phyloP scores from a whole-genome alignment of 176 grass and related monocot species.

The Paspalum notatum region DNA sequence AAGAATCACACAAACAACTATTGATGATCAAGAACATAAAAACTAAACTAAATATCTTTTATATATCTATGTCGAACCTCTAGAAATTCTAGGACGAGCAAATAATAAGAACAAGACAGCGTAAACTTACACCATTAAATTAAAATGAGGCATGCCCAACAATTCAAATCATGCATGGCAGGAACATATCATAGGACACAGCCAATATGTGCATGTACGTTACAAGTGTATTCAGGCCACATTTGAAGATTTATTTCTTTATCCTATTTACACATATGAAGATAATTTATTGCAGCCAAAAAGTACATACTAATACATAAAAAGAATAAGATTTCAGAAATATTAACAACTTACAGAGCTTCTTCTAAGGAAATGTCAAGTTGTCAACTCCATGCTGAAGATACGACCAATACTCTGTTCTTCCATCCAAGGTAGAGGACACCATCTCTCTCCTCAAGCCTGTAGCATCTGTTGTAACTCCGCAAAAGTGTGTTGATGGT shows the following conservation, averaged over 20 bases:
- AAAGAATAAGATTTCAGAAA: not conserved
- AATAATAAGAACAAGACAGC: not conserved
- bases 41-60: not conserved
- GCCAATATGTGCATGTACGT: not conserved
- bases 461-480: slow-evolving; percentile 49
- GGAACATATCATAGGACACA: not conserved
- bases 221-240: not conserved
- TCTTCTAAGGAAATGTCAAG: slow-evolving; percentile 33
- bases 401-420: slow-evolving; percentile 58
- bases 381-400: slow-evolving; percentile 60
- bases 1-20: not conserved
- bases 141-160: not conserved
- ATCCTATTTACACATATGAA: slow-evolving; percentile 9
- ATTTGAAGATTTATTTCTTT: not conserved
- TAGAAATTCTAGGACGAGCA: not conserved
- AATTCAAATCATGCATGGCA: not conserved
- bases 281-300: slow-evolving; percentile 6
- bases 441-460: slow-evolving; percentile 53
- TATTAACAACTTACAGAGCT: slow-evolving; percentile 1
- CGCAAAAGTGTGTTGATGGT: slow-evolving; percentile 48
- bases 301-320: not conserved
- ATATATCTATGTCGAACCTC: not conserved
- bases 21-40: slow-evolving; percentile 19
- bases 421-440: slow-evolving; percentile 67
- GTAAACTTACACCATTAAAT: not conserved